phyloP scores from a whole-genome alignment of 2,329 filamentous ascomycete species.

The Juglanconis oblonga region DNA sequence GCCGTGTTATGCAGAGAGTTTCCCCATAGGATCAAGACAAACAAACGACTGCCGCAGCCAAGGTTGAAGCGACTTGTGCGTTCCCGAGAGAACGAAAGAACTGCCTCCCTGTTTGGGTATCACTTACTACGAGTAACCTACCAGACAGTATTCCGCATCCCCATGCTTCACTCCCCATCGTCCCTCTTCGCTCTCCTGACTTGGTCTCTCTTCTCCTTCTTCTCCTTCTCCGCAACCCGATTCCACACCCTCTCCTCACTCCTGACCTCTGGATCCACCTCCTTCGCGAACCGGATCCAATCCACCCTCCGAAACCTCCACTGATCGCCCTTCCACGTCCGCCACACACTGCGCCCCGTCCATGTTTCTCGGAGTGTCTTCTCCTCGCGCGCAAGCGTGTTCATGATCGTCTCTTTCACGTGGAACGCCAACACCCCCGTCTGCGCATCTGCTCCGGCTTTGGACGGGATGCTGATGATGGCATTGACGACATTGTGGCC shows the following conservation, averaged over 20 bases:
- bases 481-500: conserved; percentile 51
- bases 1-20: too few species aligned
- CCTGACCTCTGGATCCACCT: conserved; percentile 35
- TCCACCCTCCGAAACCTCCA: conserved; percentile 52
- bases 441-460: conserved; percentile 36
- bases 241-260: conserved; percentile 16
- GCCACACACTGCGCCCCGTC: conserved; percentile 55
- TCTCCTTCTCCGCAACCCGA: conserved; percentile 12
- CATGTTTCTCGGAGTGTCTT: conserved; percentile 49
- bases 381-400: conserved; percentile 46
- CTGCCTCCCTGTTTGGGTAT: conserved; percentile 6
- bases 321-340: conserved; percentile 55
- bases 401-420: conserved; percentile 55
- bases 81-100: too few species aligned
- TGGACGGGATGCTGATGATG: conserved; percentile 48
- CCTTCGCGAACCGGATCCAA: conserved; percentile 57
- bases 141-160: conserved; percentile 7
- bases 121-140: background rate
- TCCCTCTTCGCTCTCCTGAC: conserved; percentile 1
- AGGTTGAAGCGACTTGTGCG: too few species aligned
- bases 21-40: too few species aligned
- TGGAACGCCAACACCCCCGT: conserved; percentile 50
- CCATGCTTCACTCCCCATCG: background rate
- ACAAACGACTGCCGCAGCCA: too few species aligned
- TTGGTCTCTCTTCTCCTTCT: conserved; percentile 4